Percentiles rank a stretch among this genome's conserved stretches.
Conservation (phyloP, 2,329 filamentous ascomycete species). For the Diaporthe aspalathi region DNA sequence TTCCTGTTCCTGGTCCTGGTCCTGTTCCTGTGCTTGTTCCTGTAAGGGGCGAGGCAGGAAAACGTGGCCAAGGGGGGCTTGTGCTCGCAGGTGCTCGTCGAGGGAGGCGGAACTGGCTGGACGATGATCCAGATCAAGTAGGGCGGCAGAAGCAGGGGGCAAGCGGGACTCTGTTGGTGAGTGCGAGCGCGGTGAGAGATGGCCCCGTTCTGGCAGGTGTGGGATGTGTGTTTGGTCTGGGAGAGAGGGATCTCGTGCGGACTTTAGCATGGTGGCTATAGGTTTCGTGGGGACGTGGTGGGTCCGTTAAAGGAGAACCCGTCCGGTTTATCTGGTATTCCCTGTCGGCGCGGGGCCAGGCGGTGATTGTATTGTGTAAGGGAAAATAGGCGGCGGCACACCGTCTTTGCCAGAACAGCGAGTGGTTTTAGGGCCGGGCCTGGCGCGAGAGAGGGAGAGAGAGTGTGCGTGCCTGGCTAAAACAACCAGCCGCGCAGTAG, state of each 20-base stretch:
- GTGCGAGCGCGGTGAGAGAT: conserved; percentile 38
- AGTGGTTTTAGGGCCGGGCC: conserved; percentile 20
- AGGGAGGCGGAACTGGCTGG: conserved; percentile 25
- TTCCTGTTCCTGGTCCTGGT: too few relatives aligned
- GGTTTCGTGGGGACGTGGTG: conserved; percentile 47
- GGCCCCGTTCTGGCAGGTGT: conserved; percentile 39
- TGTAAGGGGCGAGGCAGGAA: conserved; percentile 41
- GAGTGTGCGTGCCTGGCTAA: conserved; percentile 32
- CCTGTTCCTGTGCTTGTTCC: conserved; percentile 45
- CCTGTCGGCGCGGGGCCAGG: conserved; percentile 36
- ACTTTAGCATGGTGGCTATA: conserved; percentile 53
- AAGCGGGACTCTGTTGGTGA: conserved; percentile 18
- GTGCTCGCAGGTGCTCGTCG: conserved; percentile 14
- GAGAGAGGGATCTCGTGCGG: conserved; percentile 44
- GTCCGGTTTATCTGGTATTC: conserved; percentile 37
- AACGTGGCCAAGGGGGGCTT: conserved; percentile 30
- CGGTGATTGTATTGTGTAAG: conserved; percentile 39
- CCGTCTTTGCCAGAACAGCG: conserved; percentile 27
- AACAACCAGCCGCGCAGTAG: conserved; percentile 8
- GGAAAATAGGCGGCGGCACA: conserved; percentile 24
- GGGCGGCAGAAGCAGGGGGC: conserved; percentile 31
- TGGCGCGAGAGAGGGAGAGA: too few relatives aligned
- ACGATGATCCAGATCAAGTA: conserved; percentile 24
- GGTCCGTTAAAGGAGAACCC: conserved; percentile 42
- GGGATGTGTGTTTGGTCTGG: conserved; percentile 35